Evolutionary conservation across 78 protist genomes (phyloP), one percentile per base, ranked within the genome.

Genomic region (Isochrysis galbana): DNA sequence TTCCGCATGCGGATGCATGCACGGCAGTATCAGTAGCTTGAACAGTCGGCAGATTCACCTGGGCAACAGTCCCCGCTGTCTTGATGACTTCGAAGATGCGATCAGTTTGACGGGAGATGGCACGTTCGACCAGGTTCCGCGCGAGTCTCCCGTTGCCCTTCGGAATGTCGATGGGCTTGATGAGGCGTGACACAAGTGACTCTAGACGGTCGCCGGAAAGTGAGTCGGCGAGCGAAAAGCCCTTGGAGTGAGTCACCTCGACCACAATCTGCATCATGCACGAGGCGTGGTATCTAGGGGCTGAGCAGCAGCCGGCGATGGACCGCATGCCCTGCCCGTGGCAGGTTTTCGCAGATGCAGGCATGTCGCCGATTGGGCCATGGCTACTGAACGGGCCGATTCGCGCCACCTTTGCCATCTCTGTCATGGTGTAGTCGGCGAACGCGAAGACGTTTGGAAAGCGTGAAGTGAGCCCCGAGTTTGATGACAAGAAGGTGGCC

Each of bases 401-500:
- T n/a, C n/a, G n/a, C n/a, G n/a, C n/a, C n/a, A n/a, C n/a, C n/a
- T n/a, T n/a, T n/a, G 92, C 86, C 87, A 90, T 70, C 86, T 90
- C 92, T 7, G 69, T 44, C 25, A 5, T 2, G 46, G 82, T 5
- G 93, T 91, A 91, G 89, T 91, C 86, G 78, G 80, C 83, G 55
- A 91, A 91, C 41, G 19, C 38, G 61, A 91, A 78, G 61, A 48
- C 42, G 93, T 54, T 55, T 22, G 93, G 93, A 54, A 91, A 91
- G 70, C 93, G 93, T 67, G 93, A 91, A 29, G 45, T 5, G 74
- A 91, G 90, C 29, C 93, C 93, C 0, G 90, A 61, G 84, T 91
- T 91, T 54, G 91, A 19, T 21, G 61, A 21, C 26, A 91, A 11
- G 67, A 91, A 83, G 36, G 84, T 39, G 41, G 61, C 21, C 93